Evolutionary conservation across 2,329 filamentous ascomycete species (phyloP), one percentile per base, ranked within the genome.

Genomic region (Nemania diffusa): DNA sequence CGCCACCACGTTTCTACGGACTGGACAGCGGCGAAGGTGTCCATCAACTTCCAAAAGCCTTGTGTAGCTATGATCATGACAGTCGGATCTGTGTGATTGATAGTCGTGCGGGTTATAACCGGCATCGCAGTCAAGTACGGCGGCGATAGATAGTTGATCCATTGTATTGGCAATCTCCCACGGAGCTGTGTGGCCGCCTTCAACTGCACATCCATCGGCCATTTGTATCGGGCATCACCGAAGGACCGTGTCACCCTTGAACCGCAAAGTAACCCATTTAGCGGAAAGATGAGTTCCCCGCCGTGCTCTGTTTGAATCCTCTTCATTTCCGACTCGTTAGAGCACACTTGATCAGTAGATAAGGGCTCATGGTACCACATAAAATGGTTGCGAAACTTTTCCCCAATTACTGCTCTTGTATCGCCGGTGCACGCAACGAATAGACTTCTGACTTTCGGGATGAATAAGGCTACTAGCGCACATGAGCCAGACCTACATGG

Each of bases 61-160:
- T 6, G 34, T 3, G 58, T 32, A 17, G 48, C 58, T 34, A 61
- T 32, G 7, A 61, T 53, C 17, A 61, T 6, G n/a, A 53, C 53
- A 22, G 34, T 29, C 2, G 27, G 34, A 4, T 9, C 24, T n/a
- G 2, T 9, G 11, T n/a, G 17, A 22, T 51, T 20, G 57, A 51
- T 42, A 2, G 15, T 24, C 1, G 24, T 44, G 15, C 32, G 22
- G 1, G 17, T 42, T 22, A 61, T 22, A 2, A 6, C n/a, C 22
- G 58, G 58, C n/a, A 11, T 17, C 44, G 58, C 58, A 9, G 26
- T 53, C 58, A 61, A 24, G 11, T 61, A 53, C 17, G 48, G 58
- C 27, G 58, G 58, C 9, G 48, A 53, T 44, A 11, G 7, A 26
- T 15, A 55, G 13, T 27, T 6, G 29, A 5, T 2, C 4, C 8